Percentiles rank a stretch among this genome's conserved stretches.
phyloP scores from a whole-genome alignment of 495 filamentous ascomycete genomes.

The Penicillium simplicissimum region DNA sequence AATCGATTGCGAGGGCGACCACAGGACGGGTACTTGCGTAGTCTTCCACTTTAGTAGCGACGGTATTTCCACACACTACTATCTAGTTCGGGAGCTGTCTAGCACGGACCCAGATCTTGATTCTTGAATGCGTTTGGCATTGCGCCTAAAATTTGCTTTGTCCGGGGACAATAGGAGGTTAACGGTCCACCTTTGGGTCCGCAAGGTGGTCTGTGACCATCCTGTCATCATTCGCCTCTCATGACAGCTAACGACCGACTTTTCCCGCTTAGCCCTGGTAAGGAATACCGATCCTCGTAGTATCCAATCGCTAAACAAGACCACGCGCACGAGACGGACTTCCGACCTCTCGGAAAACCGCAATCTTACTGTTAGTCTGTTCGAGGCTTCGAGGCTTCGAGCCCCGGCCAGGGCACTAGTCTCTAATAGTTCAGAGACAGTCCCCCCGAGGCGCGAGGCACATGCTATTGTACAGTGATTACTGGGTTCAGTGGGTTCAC shows the following conservation, averaged over 20 bases:
- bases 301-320: background rate
- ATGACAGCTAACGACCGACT: background rate
- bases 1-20: background rate
- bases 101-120: background rate
- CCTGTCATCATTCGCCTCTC: background rate
- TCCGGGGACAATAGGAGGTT: background rate
- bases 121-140: background rate
- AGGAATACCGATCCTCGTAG: background rate
- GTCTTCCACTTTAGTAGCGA: background rate
- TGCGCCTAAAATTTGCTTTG: background rate
- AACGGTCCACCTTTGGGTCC: background rate
- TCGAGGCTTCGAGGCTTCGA: too few relatives aligned
- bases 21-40: conserved; percentile 4
- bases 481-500: too few relatives aligned
- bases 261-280: background rate
- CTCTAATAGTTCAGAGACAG: background rate
- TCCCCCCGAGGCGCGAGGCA: background rate
- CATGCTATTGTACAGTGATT: background rate
- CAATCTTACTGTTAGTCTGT: background rate
- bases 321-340: background rate
- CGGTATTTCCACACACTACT: background rate
- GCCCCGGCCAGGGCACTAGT: too few relatives aligned
- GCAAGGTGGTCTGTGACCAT: background rate
- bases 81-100: background rate
- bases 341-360: background rate